These are phyloP conservation scores for Beauveria pseudobassiana DNA, from an alignment of 2,329 filamentous ascomycete genomes.

Conservation along the genomic window DNA sequence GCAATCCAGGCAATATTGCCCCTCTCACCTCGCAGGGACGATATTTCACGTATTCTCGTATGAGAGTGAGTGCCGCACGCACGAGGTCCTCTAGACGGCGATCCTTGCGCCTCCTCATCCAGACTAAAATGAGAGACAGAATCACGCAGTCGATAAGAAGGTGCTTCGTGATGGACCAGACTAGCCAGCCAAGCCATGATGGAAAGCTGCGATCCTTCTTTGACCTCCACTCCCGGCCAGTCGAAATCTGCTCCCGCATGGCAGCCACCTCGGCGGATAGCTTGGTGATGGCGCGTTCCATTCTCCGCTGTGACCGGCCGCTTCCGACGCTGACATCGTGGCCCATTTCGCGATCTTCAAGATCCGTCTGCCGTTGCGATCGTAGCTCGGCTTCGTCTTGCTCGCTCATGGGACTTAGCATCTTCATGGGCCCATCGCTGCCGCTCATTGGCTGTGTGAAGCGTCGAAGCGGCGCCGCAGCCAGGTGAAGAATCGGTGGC, in stretches of 20 bases:
- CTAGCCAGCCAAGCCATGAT: slow-evolving; percentile 63
- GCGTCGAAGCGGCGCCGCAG: slow-evolving; percentile 22
- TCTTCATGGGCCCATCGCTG: slow-evolving; percentile 52
- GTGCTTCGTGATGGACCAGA: slow-evolving; percentile 67
- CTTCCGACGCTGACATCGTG: slow-evolving; percentile 24
- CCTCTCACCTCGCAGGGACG: slow-evolving; percentile 46
- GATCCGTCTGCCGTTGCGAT: slow-evolving; percentile 39
- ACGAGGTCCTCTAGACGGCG: slow-evolving; percentile 67
- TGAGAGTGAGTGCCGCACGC: slow-evolving; percentile 50
- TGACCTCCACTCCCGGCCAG: slow-evolving; percentile 62
- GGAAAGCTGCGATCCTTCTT: slow-evolving; percentile 57
- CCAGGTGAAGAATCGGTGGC: slow-evolving; percentile 51
- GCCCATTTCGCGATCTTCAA: slow-evolving; percentile 37
- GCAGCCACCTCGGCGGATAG: slow-evolving; percentile 91
- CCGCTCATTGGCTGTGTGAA: slow-evolving; percentile 41
- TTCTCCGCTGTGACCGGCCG: slow-evolving; percentile 67
- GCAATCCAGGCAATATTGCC: no score
- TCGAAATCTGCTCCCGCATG: slow-evolving; percentile 80
- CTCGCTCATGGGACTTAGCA: slow-evolving; percentile 81
- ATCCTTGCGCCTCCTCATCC: slow-evolving; percentile 66
- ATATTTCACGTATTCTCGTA: slow-evolving; percentile 53
- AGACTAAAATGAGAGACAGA: slow-evolving; percentile 58
- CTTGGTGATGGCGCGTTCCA: slow-evolving; percentile 79
- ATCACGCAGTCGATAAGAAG: slow-evolving; percentile 63
- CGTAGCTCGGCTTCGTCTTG: slow-evolving; percentile 60